Conservation (phyloP, 768 basidiomycete genomes). For the Lanmaoa rubissima region DNA sequence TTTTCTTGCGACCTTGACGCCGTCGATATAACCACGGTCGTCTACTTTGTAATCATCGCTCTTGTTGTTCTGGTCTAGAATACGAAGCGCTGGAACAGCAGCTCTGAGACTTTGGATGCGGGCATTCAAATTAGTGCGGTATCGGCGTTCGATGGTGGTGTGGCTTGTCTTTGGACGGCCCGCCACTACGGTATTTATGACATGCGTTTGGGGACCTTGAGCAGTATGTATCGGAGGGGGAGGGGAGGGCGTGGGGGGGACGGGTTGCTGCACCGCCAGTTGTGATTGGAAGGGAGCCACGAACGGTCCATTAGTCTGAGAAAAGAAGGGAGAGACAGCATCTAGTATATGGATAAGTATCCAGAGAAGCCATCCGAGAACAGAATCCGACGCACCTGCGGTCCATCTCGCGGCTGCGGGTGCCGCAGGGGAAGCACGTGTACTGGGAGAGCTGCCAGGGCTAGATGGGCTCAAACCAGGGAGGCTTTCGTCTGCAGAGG, state of each 20-base stretch:
- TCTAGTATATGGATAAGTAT: conserved; percentile 26
- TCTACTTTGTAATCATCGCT: conserved; percentile 56
- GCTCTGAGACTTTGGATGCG: conserved; percentile 78
- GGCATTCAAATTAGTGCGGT: conserved; percentile 85
- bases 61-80: conserved; percentile 57
- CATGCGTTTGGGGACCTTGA: conserved; percentile 25
- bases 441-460: conserved; percentile 30
- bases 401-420: conserved; percentile 19
- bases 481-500: conserved; percentile 30
- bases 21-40: conserved; percentile 83
- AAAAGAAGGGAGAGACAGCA: conserved; percentile 14
- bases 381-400: conserved; percentile 12
- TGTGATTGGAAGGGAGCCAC: conserved; percentile 40
- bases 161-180: conserved; percentile 70
- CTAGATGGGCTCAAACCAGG: conserved; percentile 26
- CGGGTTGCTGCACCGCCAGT: conserved; percentile 6
- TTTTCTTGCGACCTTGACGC: conserved; percentile 89
- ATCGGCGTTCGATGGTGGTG: conserved; percentile 85
- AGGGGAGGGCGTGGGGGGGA: conserved; percentile 44
- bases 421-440: conserved; percentile 31
- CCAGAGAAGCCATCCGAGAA: neutral
- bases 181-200: conserved; percentile 16
- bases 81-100: conserved; percentile 80
- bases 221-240: conserved; percentile 26
- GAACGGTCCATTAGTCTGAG: conserved; percentile 12